Evolutionary conservation across 495 filamentous ascomycete species (phyloP).

Genomic region (Halenospora varia): DNA sequence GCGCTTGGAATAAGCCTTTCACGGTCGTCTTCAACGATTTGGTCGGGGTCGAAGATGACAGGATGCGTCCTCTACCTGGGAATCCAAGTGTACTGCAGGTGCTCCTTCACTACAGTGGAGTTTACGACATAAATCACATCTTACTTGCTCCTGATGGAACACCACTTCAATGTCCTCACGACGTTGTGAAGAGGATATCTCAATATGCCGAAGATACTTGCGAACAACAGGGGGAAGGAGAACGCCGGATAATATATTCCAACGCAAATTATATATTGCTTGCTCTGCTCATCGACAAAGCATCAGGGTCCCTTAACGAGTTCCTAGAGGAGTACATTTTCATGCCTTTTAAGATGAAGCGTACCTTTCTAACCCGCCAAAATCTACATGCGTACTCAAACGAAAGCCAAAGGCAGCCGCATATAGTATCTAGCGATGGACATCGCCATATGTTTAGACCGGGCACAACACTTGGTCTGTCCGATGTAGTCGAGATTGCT

Average conservation of each 20-base stretch:
- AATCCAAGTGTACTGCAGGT: conserved; percentile 9
- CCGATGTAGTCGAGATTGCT: conserved; percentile 4
- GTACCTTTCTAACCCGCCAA: conserved; percentile 2
- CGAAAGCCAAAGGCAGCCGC: not conserved
- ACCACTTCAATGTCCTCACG: conserved; percentile 1
- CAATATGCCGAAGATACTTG: conserved; percentile 11
- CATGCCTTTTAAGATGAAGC: conserved; percentile 13
- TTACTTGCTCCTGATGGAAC: conserved; percentile 13
- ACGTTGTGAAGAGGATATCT: conserved; percentile 7
- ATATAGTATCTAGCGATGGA: conserved; percentile 13
- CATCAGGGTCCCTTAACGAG: not conserved
- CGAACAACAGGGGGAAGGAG: not conserved
- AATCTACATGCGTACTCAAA: conserved; percentile 1
- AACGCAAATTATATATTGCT: conserved; percentile 17
- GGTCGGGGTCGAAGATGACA: not conserved
- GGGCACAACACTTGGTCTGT: not conserved
- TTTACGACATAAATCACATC: conserved; percentile 10
- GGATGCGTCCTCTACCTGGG: conserved; percentile 3
- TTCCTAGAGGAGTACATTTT: conserved; percentile 16
- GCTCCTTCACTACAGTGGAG: conserved; percentile 7
- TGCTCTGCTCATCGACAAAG: conserved; percentile 11
- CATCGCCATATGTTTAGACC: not conserved
- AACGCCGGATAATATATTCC: conserved; percentile 1
- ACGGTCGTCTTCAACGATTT: conserved; percentile 10
- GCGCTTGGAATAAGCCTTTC: conserved; percentile 10